A percentile compares a stretch with the other conserved stretches of the same genome.
Evolutionary conservation across 75 land plant genomes (phyloP).

Genomic region (Sequoia sempervirens): DNA sequence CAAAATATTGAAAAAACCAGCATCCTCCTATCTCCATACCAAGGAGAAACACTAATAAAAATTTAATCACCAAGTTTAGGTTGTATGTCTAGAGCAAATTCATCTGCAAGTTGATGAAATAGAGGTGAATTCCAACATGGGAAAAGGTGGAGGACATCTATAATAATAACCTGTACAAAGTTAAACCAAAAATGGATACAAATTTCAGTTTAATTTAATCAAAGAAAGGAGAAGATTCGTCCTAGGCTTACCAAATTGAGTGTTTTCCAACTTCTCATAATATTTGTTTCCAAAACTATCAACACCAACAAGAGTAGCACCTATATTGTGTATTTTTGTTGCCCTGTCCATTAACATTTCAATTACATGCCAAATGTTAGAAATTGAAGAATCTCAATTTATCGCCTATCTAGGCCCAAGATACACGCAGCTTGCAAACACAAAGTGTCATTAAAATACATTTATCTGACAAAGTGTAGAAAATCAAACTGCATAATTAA

Average conservation of each 20-base stretch:
- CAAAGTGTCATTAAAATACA: background rate
- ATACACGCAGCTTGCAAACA: background rate
- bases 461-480: background rate
- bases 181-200: background rate
- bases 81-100: background rate
- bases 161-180: too few species aligned
- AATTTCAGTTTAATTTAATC: background rate
- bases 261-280: conserved; percentile 58
- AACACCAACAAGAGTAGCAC: conserved; percentile 80
- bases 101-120: background rate
- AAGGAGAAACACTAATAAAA: too few species aligned
- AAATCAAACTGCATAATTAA: background rate
- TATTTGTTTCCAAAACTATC: conserved; percentile 89
- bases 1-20: too few species aligned
- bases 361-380: background rate
- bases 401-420: background rate
- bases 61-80: background rate
- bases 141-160: background rate
- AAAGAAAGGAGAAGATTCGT: background rate
- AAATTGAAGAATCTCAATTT: background rate
- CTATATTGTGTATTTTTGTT: conserved; percentile 70
- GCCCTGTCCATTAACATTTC: conserved; percentile 48
- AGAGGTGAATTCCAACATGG: background rate
- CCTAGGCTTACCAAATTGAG: conserved; percentile 58
- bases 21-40: too few species aligned